Evolutionary conservation across 2,329 filamentous ascomycete genomes (phyloP).

Genomic region (Fusarium penzigii): DNA sequence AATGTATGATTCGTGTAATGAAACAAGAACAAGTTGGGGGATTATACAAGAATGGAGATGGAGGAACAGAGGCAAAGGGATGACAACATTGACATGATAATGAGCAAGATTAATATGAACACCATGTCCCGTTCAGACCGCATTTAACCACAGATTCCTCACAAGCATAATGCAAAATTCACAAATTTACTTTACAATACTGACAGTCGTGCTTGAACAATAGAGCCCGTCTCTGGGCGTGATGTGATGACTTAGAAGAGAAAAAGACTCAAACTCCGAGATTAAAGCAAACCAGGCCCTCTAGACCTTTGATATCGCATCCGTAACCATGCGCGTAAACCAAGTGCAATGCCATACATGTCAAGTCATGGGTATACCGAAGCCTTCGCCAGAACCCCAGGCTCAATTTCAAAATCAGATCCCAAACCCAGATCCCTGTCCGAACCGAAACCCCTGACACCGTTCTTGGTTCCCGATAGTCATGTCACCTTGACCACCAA

Average conservation of each 20-base stretch:
- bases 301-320: conserved; percentile 6
- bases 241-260: background rate
- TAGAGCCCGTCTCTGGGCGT: too few species aligned
- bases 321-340: conserved; percentile 5
- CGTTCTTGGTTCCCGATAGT: background rate
- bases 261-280: conserved; percentile 2
- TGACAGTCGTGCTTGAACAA: too few species aligned
- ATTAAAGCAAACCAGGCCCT: too few species aligned
- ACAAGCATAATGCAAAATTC: too few species aligned
- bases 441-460: background rate
- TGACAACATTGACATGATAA: conserved; percentile 15
- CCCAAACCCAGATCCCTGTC: background rate
- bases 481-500: conserved; percentile 5
- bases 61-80: background rate
- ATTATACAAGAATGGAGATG: background rate
- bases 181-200: too few species aligned
- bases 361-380: conserved; percentile 27
- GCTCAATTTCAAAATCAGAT: conserved; percentile 11
- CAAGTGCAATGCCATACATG: conserved; percentile 20
- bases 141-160: background rate
- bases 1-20: conserved; percentile 15
- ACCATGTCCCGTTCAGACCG: conserved; percentile 12
- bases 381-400: conserved; percentile 14
- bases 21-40: background rate
- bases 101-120: conserved; percentile 28